Base-by-base conservation (phyloP, 2,329 filamentous ascomycete species). In the Berkeleyomyces basicola region DNA sequence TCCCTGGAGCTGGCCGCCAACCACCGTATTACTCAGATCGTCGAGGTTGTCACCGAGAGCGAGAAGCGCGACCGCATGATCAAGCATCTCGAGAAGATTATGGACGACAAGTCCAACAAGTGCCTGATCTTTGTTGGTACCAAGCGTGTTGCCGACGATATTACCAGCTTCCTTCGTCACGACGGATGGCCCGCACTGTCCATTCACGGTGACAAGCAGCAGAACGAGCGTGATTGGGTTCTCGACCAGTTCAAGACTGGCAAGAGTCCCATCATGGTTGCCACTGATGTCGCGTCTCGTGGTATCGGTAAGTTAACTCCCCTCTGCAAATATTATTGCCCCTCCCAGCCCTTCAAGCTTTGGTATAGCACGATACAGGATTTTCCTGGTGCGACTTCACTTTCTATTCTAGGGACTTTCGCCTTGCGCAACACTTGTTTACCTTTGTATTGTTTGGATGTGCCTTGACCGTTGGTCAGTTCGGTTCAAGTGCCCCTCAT, bases 241-340 rank as follows among this genome's bases (percentile, higher is more conserved):
- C 82, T 99, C 73, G 95, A 97, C 76, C 92, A 97, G 76, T 99
- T 99, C 85, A 99, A 97, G 85, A 89, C 88, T 68, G 91, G 90
- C 78, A 96, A 97, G 82, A 96, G 90, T 79, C 93, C 93, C 74
- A 95, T 99, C 84, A 96, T 99, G 91, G 93, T 99, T 79, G 93
- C 93, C 78, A 99, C 93, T 68, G 93, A 97, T 73, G 93, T 99
- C 78, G 93, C 93, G 78, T 97, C 93, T 74, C 93, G 93, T 91
- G 93, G 93, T 90, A 96, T 99, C 79, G 93, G 93, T 96, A 95
- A 95, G 90, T 92, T 87, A 78, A 77, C 74, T 39, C 51, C 51
- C 33, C 3, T 16, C 39, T 31, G 4, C 4, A 55, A 14, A 10
- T 6, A 37, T 31, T 7, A 76, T 77, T 72, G 74, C 75, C 71